Evolutionary conservation across 164 flowering plant species (phyloP), one percentile per base, ranked within the genome.

Genomic region (Vitis rotundifolia): DNA sequence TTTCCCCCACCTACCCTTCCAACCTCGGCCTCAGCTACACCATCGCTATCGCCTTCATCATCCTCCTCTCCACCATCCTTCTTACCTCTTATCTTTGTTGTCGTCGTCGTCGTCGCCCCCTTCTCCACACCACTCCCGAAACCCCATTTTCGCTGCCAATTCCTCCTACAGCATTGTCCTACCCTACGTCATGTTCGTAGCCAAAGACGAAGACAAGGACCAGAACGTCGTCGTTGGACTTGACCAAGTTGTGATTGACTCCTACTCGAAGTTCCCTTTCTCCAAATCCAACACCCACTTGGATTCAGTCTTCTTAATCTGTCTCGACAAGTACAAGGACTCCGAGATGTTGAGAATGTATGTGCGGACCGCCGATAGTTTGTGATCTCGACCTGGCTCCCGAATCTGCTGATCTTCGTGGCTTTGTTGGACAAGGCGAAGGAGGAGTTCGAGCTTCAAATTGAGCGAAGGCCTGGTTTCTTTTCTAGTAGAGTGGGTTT

Each of bases 271-370:
- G 62, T 78, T 81, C 60, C 77, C 80, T 14, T 85, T 78, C 79
- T 52, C 73, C n/a, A 84, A 76, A 44, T 72, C 75, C 55, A 69
- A 29, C 37, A 4, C 37, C 4, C 37, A 29, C 4, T 4, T 29
- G 37, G 37, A 29, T 29, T 29, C 37, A 4, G 37, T 29, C 14
- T 95, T 98, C 68, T 83, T 97, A 68, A 95, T 95, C 57, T 95
- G 99, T 70, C 70, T 93, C 60, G 88, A 92, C 59, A 97, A 93
- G 65, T 95, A 91, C 73, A 84, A 76, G 68, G 99, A 95, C 0
- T 78, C 77, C 61, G 99, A 95, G 84, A 90, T 95, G 99, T 59
- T 92, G 75, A 77, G 99, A 76, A 91, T 95, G 98, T 81, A 3
- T 83, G 88, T 95, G 89, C 99, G 11, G 98, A 93, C 70, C 93